phyloP scores from a whole-genome alignment of 352 stramenopile genomes.

The Pseudoperonospora humuli region DNA sequence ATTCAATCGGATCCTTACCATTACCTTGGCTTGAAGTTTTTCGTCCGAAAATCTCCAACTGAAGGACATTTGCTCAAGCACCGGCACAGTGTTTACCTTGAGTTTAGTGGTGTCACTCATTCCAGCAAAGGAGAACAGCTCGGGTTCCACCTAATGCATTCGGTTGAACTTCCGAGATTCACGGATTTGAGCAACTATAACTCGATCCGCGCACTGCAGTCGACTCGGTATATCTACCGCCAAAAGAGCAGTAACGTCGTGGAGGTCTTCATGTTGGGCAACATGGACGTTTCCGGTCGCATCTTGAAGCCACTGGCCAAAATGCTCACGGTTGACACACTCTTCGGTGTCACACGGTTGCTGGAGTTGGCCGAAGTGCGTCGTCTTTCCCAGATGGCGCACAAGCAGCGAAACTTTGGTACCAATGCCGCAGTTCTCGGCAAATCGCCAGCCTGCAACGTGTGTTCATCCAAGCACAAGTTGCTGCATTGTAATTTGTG shows the following conservation, averaged over 20 bases:
- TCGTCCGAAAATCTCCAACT: slow-evolving; percentile 41
- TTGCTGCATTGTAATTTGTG: slow-evolving; percentile 42
- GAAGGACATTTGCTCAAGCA: slow-evolving; percentile 39
- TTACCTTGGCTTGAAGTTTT: slow-evolving; percentile 68
- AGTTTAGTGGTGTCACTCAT: slow-evolving; percentile 40
- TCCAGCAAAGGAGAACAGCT: slow-evolving; percentile 35
- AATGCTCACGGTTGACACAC: slow-evolving; percentile 32
- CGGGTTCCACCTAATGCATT: slow-evolving; percentile 66
- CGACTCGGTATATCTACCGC: slow-evolving; percentile 45
- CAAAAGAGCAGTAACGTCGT: slow-evolving; percentile 44
- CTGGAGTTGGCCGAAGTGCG: slow-evolving; percentile 49
- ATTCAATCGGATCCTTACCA: slow-evolving; percentile 37
- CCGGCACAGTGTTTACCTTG: slow-evolving; percentile 51
- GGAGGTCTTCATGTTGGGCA: slow-evolving; percentile 57
- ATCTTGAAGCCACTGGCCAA: slow-evolving; percentile 35
- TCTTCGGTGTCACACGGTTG: slow-evolving; percentile 38
- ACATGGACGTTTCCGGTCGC: slow-evolving; percentile 36
- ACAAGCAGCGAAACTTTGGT: slow-evolving; percentile 24
- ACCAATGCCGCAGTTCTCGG: slow-evolving; percentile 15
- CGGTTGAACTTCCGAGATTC: slow-evolving; percentile 51
- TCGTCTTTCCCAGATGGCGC: slow-evolving; percentile 44
- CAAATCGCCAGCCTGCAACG: slow-evolving; percentile 9
- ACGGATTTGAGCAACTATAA: slow-evolving; percentile 40
- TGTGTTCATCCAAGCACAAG: slow-evolving; percentile 32
- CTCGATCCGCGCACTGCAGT: slow-evolving; percentile 44